phyloP scores from a whole-genome alignment of 306 rosid species.

The Prosopis cineraria region DNA sequence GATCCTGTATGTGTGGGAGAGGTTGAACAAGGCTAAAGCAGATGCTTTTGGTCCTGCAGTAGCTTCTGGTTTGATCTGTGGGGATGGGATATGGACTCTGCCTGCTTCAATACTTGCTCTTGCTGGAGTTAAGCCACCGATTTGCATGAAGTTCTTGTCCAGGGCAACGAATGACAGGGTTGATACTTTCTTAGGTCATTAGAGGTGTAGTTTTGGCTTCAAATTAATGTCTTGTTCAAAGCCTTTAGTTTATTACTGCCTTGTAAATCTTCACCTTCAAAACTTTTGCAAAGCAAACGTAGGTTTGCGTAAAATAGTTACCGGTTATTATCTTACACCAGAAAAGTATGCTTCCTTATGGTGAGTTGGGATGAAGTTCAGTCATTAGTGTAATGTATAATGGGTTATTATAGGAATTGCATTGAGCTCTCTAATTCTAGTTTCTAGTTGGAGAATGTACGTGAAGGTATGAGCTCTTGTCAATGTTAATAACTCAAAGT shows the following conservation, averaged over 20 bases:
- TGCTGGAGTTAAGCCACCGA: slow-evolving; percentile 56
- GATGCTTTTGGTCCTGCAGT: slow-evolving; percentile 58
- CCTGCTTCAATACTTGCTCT: slow-evolving; percentile 62
- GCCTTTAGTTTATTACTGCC: background rate
- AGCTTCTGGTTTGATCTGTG: slow-evolving; percentile 66
- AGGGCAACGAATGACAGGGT: slow-evolving; percentile 45
- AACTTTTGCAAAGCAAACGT: background rate
- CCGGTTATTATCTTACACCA: background rate
- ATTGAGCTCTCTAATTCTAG: background rate
- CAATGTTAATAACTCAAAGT: background rate
- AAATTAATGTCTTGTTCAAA: slow-evolving; percentile 8
- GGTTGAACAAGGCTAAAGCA: slow-evolving; percentile 47
- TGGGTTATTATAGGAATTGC: background rate
- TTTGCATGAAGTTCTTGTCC: slow-evolving; percentile 61
- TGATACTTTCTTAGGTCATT: slow-evolving; percentile 38
- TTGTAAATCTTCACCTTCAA: slow-evolving; percentile 35
- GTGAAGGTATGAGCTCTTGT: background rate
- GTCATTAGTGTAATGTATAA: too few relatives aligned
- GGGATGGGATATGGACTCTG: slow-evolving; percentile 57
- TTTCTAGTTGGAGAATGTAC: background rate
- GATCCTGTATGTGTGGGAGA: slow-evolving; percentile 51
- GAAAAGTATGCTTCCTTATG: background rate
- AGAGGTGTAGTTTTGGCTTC: slow-evolving; percentile 31
- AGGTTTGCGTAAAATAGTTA: background rate
- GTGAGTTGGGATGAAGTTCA: background rate